Evolutionary conservation across 139 green algal genomes (phyloP).

Genomic region (Chlamydomonas applanata): DNA sequence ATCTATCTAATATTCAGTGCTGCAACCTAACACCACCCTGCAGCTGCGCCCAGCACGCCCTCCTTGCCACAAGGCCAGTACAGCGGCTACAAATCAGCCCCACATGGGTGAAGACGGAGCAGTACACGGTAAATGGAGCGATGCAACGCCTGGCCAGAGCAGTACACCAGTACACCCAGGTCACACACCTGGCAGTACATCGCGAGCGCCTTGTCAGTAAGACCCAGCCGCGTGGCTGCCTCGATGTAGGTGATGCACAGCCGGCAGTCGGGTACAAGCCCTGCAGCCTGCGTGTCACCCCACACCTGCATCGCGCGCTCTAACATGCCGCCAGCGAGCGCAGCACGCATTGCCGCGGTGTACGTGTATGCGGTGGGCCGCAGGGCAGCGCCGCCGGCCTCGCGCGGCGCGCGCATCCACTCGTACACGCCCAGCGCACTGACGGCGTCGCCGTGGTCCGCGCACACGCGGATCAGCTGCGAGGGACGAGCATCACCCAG

Average conservation of each 20-base stretch:
- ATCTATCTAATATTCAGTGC: too few species aligned
- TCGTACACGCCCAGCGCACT: slow-evolving; percentile 79
- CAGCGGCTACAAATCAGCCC: too few species aligned
- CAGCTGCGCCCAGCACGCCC: too few species aligned
- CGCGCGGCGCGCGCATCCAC: slow-evolving; percentile 69
- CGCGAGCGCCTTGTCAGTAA: slow-evolving; percentile 64
- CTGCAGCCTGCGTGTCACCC: slow-evolving; percentile 46
- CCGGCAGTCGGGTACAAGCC: slow-evolving; percentile 70
- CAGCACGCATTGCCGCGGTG: slow-evolving; percentile 85
- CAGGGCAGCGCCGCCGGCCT: slow-evolving; percentile 64
- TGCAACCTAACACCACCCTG: too few species aligned
- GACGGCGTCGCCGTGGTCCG: slow-evolving; percentile 69
- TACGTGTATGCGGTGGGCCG: slow-evolving; percentile 80
- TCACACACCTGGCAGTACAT: slow-evolving; percentile 58
- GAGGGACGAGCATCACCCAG: neutral
- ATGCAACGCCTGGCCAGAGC: too few species aligned
- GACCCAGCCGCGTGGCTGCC: slow-evolving; percentile 63
- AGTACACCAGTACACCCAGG: too few species aligned
- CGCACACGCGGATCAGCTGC: slow-evolving; percentile 77
- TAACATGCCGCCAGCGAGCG: slow-evolving; percentile 62
- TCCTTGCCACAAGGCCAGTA: too few species aligned
- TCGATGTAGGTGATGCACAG: slow-evolving; percentile 82
- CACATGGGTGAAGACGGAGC: too few species aligned
- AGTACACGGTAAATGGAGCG: too few species aligned
- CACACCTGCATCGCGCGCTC: slow-evolving; percentile 68